phyloP scores from a whole-genome alignment of 2,329 filamentous ascomycete species.

The Aspergillus sp. region DNA sequence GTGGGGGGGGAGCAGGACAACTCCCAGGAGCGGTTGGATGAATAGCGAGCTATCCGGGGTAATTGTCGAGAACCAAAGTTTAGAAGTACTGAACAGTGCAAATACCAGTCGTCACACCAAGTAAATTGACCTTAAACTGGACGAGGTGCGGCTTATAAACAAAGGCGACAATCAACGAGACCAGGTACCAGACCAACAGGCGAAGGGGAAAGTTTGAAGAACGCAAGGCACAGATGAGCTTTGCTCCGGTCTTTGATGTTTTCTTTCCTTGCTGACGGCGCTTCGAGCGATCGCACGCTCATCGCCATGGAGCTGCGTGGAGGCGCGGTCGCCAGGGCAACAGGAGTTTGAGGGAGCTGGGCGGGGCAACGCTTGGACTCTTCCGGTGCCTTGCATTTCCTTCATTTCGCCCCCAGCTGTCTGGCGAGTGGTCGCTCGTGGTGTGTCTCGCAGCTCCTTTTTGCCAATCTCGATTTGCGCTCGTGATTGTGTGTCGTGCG shows the following conservation, averaged over 20 bases:
- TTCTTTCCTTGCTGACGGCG: slow-evolving; percentile 11
- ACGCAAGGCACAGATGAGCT: neutral
- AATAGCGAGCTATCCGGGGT: neutral
- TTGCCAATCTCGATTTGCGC: neutral
- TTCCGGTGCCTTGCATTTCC: slow-evolving; percentile 10
- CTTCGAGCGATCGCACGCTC: slow-evolving; percentile 8
- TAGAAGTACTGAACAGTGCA: neutral
- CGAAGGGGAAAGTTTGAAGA: neutral
- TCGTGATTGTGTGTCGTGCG: neutral
- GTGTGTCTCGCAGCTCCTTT: neutral
- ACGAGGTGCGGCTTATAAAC: slow-evolving; percentile 5
- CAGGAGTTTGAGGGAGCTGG: slow-evolving; percentile 4
- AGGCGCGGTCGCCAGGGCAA: slow-evolving; percentile 17
- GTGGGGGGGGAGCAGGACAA: neutral
- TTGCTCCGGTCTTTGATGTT: neutral
- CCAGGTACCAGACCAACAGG: neutral
- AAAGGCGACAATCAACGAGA: slow-evolving; percentile 7
- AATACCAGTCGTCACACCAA: neutral
- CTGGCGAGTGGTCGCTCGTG: neutral
- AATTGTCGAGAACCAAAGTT: neutral
- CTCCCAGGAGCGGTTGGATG: neutral
- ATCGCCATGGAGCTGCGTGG: slow-evolving; percentile 10
- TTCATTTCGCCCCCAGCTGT: neutral
- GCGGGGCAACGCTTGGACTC: slow-evolving; percentile 5
- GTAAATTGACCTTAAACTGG: neutral